Base-by-base conservation (phyloP, 177 flowering plant genomes). In the Tripterygium wilfordii region DNA sequence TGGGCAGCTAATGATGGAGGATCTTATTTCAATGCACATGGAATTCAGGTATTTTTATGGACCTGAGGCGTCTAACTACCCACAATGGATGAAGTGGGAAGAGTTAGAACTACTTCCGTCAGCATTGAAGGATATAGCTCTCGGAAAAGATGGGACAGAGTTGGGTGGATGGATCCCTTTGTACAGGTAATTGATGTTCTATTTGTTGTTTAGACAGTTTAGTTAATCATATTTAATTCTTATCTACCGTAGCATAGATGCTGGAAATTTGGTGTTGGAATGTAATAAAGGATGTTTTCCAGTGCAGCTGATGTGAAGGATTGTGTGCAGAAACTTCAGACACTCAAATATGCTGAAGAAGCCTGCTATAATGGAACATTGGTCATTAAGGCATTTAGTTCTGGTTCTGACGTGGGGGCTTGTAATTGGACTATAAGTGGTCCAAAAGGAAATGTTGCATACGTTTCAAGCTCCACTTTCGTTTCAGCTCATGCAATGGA, bases 1-100 rank as follows among this genome's bases (percentile, higher is more conserved):
- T 45, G 97, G 95, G 36, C 67, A 78, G 63, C 75, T 86, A 22
- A 65, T 89, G 88, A 86, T 92, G 90, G 80, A 78, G 54, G 96
- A 86, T 60, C 83, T 92, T 64, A 61, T 92, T 49, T 62, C 80
- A n/a, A 80, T 86, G 97, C 82, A 92, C 53, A 57, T 18, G 63
- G 97, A 92, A 54, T 69, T 71, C 28, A 64, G 56, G 56, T 86
- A 82, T 57, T 71, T 75, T 55, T 84, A 84, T 72, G 99, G 99
- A 27, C 67, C 84, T 28, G 71, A 46, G 40, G 83, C 68, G 24
- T 62, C 71, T 38, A 35, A 51, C 55, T 69, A 21, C 23, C 82
- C 89, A 12, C 55, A 64, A n/a, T 85, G 89, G 97, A 68, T 86
- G 83, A 79, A 65, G 28, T 70, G 75, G 80, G 84, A 85, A 28